phyloP scores from a whole-genome alignment of 2,329 filamentous ascomycete species.

The Diplodia scrobiculata region DNA sequence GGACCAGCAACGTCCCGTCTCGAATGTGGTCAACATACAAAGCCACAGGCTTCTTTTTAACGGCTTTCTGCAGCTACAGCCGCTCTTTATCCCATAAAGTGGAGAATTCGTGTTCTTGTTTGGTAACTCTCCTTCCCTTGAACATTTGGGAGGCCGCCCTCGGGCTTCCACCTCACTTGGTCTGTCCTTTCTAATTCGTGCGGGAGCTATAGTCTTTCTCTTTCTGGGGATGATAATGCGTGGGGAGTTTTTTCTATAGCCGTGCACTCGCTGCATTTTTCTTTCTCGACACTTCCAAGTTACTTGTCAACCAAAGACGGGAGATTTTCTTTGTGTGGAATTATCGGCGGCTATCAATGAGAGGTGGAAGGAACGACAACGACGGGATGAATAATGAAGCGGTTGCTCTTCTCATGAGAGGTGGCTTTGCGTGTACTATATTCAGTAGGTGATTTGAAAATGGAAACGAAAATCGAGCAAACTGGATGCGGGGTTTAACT shows the following conservation, averaged over 20 bases:
- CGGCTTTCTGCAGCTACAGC: background rate
- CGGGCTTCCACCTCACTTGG: background rate
- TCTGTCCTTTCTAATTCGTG: background rate
- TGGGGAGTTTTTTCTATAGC: background rate
- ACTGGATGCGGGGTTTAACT: background rate
- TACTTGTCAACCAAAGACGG: background rate
- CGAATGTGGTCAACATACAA: background rate
- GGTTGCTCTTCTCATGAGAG: background rate
- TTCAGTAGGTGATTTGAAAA: background rate
- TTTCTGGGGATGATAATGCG: constrained; percentile 3
- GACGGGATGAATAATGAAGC: constrained; percentile 12
- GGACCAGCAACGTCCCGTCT: background rate
- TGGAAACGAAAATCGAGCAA: no score
- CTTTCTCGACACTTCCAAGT: background rate
- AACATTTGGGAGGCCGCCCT: background rate
- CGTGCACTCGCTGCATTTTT: background rate
- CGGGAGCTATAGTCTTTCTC: background rate
- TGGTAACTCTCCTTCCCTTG: background rate
- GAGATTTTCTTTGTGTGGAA: constrained; percentile 2
- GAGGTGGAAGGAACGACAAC: background rate
- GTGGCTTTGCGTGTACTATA: constrained; percentile 16
- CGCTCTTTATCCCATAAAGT: background rate
- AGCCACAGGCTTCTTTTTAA: background rate
- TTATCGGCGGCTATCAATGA: background rate
- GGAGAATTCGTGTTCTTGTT: background rate